Conservation (phyloP, 1,284 basidiomycete genomes). For the Papiliotrema nemorosa region DNA sequence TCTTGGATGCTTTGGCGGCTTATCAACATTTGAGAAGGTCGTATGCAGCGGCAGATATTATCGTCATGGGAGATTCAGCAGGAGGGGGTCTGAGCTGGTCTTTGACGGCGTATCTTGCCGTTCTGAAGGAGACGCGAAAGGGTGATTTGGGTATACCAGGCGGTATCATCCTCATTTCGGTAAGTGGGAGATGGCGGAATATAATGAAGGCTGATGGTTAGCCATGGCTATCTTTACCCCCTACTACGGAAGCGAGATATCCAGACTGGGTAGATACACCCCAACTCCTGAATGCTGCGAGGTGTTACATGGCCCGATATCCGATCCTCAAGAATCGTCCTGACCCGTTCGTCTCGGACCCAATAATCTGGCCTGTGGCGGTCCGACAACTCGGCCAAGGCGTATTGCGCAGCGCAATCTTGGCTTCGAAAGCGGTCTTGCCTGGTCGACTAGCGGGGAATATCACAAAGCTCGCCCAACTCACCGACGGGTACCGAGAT, state of each 20-base stretch:
- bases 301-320: slow-evolving; percentile 19
- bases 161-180: slow-evolving; percentile 55
- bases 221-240: slow-evolving; percentile 19
- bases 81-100: slow-evolving; percentile 63
- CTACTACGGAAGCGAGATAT: slow-evolving; percentile 2
- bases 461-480: not conserved
- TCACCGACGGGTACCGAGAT: too few species aligned
- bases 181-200: slow-evolving; percentile 1
- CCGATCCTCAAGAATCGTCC: slow-evolving; percentile 12
- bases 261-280: slow-evolving; percentile 14
- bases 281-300: slow-evolving; percentile 14
- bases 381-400: not conserved
- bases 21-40: slow-evolving; percentile 8
- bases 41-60: slow-evolving; percentile 55
- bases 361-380: not conserved
- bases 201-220: not conserved
- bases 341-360: slow-evolving; percentile 11
- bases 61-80: slow-evolving; percentile 63
- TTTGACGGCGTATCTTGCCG: slow-evolving; percentile 12
- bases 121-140: slow-evolving; percentile 12
- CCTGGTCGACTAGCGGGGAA: not conserved
- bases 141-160: slow-evolving; percentile 52
- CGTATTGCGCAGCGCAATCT: not conserved
- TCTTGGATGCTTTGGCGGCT: slow-evolving; percentile 14
- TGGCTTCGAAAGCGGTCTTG: not conserved